These are phyloP conservation scores for Fraxinus nigra DNA, from an alignment of 305 asterid genomes.

Conservation along the genomic window DNA sequence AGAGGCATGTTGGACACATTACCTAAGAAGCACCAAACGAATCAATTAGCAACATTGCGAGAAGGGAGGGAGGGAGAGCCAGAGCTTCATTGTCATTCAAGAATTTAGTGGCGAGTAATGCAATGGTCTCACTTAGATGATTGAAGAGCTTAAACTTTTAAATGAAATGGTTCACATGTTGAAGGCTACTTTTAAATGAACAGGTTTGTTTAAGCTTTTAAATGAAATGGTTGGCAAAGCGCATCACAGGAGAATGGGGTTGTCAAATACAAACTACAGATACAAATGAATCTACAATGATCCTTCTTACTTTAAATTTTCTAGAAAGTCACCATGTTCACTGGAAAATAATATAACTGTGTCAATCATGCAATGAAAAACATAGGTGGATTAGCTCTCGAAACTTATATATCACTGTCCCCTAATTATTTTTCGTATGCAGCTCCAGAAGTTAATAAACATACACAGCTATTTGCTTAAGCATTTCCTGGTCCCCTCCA, in stretches of 20 bases:
- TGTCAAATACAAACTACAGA: neutral
- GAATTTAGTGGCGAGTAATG: neutral
- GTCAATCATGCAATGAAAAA: neutral
- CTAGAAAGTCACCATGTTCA: neutral
- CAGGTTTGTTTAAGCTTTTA: too few species aligned
- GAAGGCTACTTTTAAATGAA: too few species aligned
- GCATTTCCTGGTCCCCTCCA: neutral
- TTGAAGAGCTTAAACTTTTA: neutral
- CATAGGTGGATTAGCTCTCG: neutral
- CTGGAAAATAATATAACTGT: neutral
- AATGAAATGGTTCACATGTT: neutral
- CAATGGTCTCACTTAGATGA: neutral
- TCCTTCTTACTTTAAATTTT: neutral
- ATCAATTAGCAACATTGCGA: neutral
- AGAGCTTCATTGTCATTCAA: neutral
- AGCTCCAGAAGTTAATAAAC: neutral
- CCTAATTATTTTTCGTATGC: neutral
- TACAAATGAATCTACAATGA: neutral
- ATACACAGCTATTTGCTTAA: neutral
- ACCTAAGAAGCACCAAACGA: conserved; percentile 39
- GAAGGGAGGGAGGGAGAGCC: neutral
- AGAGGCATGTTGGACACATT: conserved; percentile 91
- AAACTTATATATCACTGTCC: neutral
- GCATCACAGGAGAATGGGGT: neutral
- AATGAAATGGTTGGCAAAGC: neutral